Evolutionary conservation across 2,329 filamentous ascomycete genomes (phyloP).

Genomic region (Westerdykella sp.): DNA sequence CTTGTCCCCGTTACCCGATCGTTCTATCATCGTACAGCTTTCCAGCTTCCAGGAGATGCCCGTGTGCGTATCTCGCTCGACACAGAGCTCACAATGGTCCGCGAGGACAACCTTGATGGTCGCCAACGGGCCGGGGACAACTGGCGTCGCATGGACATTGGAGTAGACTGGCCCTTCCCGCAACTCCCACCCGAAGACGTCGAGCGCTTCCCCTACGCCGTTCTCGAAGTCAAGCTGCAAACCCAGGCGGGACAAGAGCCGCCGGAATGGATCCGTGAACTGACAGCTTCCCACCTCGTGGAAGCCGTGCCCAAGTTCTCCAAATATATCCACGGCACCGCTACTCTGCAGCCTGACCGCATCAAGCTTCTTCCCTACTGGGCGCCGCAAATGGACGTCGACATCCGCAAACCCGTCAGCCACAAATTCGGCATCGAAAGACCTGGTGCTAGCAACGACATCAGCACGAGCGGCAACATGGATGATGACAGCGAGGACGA

Average conservation of each 20-base stretch:
- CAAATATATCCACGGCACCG: conserved; percentile 96
- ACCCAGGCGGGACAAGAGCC: conserved; percentile 93
- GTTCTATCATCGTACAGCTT: conserved; percentile 97
- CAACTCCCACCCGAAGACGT: conserved; percentile 81
- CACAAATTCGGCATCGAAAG: conserved; percentile 89
- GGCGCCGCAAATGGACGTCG: conserved; percentile 97
- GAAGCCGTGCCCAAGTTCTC: conserved; percentile 99
- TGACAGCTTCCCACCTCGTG: conserved; percentile 88
- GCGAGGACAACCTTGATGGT: conserved; percentile 91
- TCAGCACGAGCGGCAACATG: conserved; percentile 70
- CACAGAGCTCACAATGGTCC: conserved; percentile 89
- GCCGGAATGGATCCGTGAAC: conserved; percentile 90
- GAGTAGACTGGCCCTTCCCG: conserved; percentile 89
- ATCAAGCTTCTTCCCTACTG: conserved; percentile 93
- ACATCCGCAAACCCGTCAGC: conserved; percentile 87
- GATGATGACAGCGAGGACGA: conserved; percentile 67
- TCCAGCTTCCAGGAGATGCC: conserved; percentile 93
- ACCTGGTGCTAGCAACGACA: conserved; percentile 65
- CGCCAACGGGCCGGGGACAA: conserved; percentile 70
- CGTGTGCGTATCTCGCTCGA: conserved; percentile 95
- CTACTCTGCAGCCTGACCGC: conserved; percentile 74
- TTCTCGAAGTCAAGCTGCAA: conserved; percentile 95
- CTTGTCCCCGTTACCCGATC: conserved; percentile 87
- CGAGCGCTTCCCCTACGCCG: conserved; percentile 88
- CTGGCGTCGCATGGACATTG: conserved; percentile 96